Evolutionary conservation across 108 stramenopile genomes (phyloP), one percentile per base, ranked within the genome.

Genomic region (Skeletonema tropicum): DNA sequence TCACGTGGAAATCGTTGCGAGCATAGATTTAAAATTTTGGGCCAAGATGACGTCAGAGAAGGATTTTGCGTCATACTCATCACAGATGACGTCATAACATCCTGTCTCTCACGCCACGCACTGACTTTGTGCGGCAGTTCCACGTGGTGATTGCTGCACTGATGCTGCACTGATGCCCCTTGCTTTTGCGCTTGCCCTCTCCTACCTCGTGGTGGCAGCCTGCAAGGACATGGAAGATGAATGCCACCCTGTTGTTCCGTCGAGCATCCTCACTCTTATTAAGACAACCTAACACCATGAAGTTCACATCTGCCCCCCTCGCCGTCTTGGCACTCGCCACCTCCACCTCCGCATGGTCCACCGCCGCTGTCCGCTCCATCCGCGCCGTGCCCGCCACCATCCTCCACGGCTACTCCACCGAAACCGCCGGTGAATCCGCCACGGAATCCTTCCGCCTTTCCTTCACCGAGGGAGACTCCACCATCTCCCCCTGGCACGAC

Each of bases 401-500:
- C 65, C 84, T 87, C 63, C 70, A 80, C 60, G 70, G 70, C n/a
- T 73, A 82, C 69, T 55, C 83, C 70, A 94, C 93, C 31, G 73
- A 87, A 46, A 72, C 68, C 19, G 61, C 74, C 13, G 94, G 94
- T 36, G 90, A 95, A 59, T 77, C 68, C 9, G 79, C 84, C 49
- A 95, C 94, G 33, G 94, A 95, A 80, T 92, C 89, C 33, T 95
- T 95, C 83, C 92, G 94, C 39, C 80, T 93, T 8, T 76, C 88
- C 55, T 93, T 92, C 85, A 86, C 77, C 80, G 90, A 88, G 23
- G 82, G 82, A 1, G 88, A 81, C 23, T 57, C 70, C 35, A 66
- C 78, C 42, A 84, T 95, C 36, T 90, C 89, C 29, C 94, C 94
- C 11, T 95, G 94, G 94, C 94, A 95, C 74, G 94, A 95, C 76